These are phyloP conservation scores for Lactarius hengduanensis DNA, from an alignment of 768 basidiomycete genomes.

Conservation along the genomic window DNA sequence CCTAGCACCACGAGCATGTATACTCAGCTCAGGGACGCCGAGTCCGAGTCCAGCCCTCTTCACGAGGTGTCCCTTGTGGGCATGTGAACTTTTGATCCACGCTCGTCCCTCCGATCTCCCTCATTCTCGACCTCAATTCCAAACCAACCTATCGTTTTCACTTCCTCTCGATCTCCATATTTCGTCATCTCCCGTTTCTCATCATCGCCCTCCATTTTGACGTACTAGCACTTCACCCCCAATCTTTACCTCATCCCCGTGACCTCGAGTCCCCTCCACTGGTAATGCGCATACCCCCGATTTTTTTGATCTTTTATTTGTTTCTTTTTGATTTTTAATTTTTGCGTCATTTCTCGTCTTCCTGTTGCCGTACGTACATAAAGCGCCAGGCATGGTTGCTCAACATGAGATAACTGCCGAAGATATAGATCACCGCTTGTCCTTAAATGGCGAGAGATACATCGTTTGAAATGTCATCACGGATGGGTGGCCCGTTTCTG, in stretches of 20 bases:
- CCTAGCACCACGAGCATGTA: background rate
- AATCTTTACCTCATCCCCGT: slow-evolving; percentile 15
- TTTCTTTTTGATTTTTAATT: slow-evolving; percentile 4
- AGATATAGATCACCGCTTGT: slow-evolving; percentile 27
- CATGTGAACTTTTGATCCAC: slow-evolving; percentile 18
- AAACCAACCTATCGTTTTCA: background rate
- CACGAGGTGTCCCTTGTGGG: background rate
- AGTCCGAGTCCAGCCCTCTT: slow-evolving; percentile 21
- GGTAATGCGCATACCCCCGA: slow-evolving; percentile 10
- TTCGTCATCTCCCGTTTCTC: slow-evolving; percentile 18
- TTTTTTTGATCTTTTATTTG: background rate
- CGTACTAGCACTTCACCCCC: slow-evolving; percentile 16
- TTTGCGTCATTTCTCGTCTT: slow-evolving; percentile 16
- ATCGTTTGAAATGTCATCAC: slow-evolving; percentile 23
- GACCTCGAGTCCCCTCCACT: slow-evolving; percentile 1
- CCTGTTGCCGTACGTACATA: slow-evolving; percentile 20
- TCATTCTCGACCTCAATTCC: slow-evolving; percentile 19
- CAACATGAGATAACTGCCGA: slow-evolving; percentile 24
- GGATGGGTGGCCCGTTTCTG: slow-evolving; percentile 20
- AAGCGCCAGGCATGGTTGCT: slow-evolving; percentile 16
- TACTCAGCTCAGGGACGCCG: slow-evolving; percentile 3
- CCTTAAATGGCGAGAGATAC: slow-evolving; percentile 14
- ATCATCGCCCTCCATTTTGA: slow-evolving; percentile 20
- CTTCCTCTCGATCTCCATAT: slow-evolving; percentile 6
- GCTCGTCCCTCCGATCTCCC: slow-evolving; percentile 24